Evolutionary conservation across 2,329 filamentous ascomycete genomes (phyloP), one percentile per base, ranked within the genome.

Genomic region (Ampelomyces quisqualis): DNA sequence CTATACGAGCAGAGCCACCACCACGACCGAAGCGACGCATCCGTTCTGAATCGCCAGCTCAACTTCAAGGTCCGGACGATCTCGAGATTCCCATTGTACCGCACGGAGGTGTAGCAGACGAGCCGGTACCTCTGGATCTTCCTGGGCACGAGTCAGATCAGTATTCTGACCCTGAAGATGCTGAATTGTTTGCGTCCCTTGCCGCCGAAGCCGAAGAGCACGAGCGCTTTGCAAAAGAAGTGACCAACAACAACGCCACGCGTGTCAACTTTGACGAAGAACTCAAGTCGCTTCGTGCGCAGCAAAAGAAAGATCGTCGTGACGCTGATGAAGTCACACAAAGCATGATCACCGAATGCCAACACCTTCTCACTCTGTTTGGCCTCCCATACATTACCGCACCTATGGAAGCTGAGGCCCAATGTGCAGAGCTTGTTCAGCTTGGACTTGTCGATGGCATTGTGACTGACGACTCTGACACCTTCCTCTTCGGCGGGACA

Each of bases 361-460:
- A 98, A 64, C 85, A 93, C 31, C 78, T 98, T 0, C 80, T 98
- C 14, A 80, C 83, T 4, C 79, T 96, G 7, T 98, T 98, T 66
- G 93, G 93, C 0, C 81, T 98, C 8, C 93, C 93, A 0, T 98
- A 98, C 62, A 85, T 98, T 55, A 98, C 91, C 0, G 93, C 93
- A 0, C 94, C 94, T 0, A 97, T 97, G 93, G 93, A 98, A 77
- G 93, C 93, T 0, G 93, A 98, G 75, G 93, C 93, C 0, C 93
- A 98, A 66, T 98, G 93, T 61, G 93, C 93, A 0, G 88, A 95
- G 69, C 80, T 98, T 3, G 90, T 98, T 1, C 73, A 72, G 0
- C 75, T 97, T 0, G 88, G 89, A 0, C 80, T 97, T 0, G 94
- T 98, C 7, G 94, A 98, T 64, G 93, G 94, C 9, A 95, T 98